Evolutionary conservation across 192 early-diverging fungal genomes (phyloP).

Genomic region (Coemansia sp.): DNA sequence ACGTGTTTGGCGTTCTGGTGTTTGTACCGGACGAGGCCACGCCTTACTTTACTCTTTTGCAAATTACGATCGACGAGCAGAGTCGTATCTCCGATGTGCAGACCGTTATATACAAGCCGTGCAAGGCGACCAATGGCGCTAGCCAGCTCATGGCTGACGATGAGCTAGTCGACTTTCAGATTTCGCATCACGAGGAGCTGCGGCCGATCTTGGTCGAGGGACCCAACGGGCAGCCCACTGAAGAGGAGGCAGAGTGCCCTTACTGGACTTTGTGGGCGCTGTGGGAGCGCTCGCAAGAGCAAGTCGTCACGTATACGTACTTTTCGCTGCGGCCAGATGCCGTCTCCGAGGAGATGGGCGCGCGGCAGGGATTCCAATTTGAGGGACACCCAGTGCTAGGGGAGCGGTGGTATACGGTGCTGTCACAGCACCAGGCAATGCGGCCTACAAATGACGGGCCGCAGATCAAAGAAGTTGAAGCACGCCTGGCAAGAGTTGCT

Average conservation of each 20-base stretch:
- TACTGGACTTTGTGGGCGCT: conserved; percentile 54
- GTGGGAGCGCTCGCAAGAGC: conserved; percentile 46
- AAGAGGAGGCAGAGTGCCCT: conserved; percentile 15
- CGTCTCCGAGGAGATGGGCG: not conserved
- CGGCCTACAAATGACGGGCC: conserved; percentile 29
- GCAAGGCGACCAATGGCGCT: conserved; percentile 42
- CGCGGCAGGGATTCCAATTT: conserved; percentile 13
- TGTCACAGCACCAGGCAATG: conserved; percentile 27
- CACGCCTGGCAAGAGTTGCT: conserved; percentile 10
- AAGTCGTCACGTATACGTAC: conserved; percentile 40
- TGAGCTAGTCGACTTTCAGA: conserved; percentile 47
- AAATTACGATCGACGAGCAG: conserved; percentile 20
- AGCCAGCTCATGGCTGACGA: conserved; percentile 53
- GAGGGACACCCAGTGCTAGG: conserved; percentile 36
- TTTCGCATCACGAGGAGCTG: conserved; percentile 27
- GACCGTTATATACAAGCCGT: conserved; percentile 50
- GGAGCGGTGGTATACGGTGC: conserved; percentile 48
- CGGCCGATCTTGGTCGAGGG: conserved; percentile 22
- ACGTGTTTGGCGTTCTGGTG: conserved; percentile 43
- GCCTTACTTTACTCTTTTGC: conserved; percentile 52
- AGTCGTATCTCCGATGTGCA: conserved; percentile 22
- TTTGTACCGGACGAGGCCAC: conserved; percentile 51
- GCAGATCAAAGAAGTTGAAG: conserved; percentile 41
- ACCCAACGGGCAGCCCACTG: conserved; percentile 14
- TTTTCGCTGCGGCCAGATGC: conserved; percentile 29